These are phyloP conservation scores for Fusarium nisikadoi DNA, from an alignment of 2,329 filamentous ascomycete genomes.

Conservation along the genomic window DNA sequence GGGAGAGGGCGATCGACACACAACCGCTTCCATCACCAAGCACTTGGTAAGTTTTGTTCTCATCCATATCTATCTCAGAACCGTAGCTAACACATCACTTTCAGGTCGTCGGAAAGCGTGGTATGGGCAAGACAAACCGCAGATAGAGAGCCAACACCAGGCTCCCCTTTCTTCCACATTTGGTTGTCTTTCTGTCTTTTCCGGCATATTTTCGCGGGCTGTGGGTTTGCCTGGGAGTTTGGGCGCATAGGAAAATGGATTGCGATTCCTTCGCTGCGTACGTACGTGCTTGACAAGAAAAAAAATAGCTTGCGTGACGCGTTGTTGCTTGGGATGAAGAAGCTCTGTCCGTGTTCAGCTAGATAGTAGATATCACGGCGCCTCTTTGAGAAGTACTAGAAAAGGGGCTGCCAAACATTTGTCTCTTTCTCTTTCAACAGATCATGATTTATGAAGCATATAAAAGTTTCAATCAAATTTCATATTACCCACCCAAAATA, in stretches of 20 bases:
- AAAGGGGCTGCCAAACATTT: slow-evolving; percentile 22
- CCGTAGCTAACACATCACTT: slow-evolving; percentile 14
- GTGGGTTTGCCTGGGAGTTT: slow-evolving; percentile 47
- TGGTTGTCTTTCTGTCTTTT: slow-evolving; percentile 40
- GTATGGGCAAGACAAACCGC: slow-evolving; percentile 87
- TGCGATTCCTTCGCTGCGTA: slow-evolving; percentile 31
- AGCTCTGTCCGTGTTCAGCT: slow-evolving; percentile 28
- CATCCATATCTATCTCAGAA: not conserved
- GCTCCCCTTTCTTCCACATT: slow-evolving; percentile 28
- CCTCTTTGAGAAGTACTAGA: slow-evolving; percentile 19
- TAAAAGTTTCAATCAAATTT: slow-evolving; percentile 23
- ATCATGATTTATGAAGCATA: slow-evolving; percentile 43
- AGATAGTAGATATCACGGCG: slow-evolving; percentile 40
- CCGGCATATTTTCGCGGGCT: slow-evolving; percentile 38
- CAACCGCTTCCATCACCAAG: slow-evolving; percentile 82
- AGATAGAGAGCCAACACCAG: slow-evolving; percentile 59
- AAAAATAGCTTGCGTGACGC: slow-evolving; percentile 20
- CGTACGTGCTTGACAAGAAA: slow-evolving; percentile 19
- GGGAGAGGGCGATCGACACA: slow-evolving; percentile 95
- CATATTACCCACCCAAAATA: not conserved
- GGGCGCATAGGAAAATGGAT: slow-evolving; percentile 44
- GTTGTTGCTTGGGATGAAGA: slow-evolving; percentile 36
- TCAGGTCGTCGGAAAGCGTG: slow-evolving; percentile 88
- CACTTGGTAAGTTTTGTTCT: slow-evolving; percentile 77
- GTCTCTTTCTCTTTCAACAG: slow-evolving; percentile 30